Evolutionary conservation across 2,329 filamentous ascomycete genomes (phyloP), one percentile per base, ranked within the genome.

Genomic region (Claviceps sp.): DNA sequence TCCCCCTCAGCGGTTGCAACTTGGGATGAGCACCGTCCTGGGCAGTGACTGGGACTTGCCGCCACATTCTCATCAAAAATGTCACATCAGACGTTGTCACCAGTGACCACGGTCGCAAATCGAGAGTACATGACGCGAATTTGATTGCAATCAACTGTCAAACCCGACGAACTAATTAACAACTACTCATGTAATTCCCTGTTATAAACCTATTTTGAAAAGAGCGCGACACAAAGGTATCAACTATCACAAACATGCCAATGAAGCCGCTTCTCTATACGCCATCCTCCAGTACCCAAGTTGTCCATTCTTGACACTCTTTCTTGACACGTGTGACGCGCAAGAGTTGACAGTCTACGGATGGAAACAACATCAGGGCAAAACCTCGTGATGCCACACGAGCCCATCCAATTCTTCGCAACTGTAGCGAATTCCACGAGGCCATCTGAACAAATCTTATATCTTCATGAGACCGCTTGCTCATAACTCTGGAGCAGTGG

Each of bases 401-500:
- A 34, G 17, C 5, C 7, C 22, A 22, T 17, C 5, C 11, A 4
- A 9, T 45, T 37, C 22, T 29, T 13, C n/a, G n/a, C 38, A 14
- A 23, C 2, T 14, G n/a, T 16, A 36, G 36, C 2, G 29, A 40
- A 17, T 40, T 29, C 7, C 14, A 22, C 6, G 29, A 20, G 14
- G 26, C 13, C 38, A 37, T 4, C 46, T 47, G 6, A 40, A n/a
- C 11, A 50, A 14, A 52, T 4, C 11, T 14, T 16, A 34, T 7
- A 20, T 47, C 23, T 34, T 39, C 7, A n/a, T 17, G 34, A 29
- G 37, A 34, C 20, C 20, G 26, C n/a, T 45, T 5, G 40, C 58
- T 58, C 42, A 63, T 17, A 62, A 52, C 1, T 51, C 53, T 3
- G 67, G 67, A 3, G 67, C 67, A 3, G 66, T 69, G 20, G 65